A percentile compares a stretch with the other conserved stretches of the same genome.
phyloP scores from a whole-genome alignment of 129 eudicot genomes.

The carrot (Daucus carota) region DH1_v3.0 NC_030384.2:50466001-50466500 shows the following conservation, averaged over 20 bases:
- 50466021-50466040: conserved; percentile 36
- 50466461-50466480: conserved; percentile 6
- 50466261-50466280: conserved; percentile 71
- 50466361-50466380: not conserved
- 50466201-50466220: conserved; percentile 1
- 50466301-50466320: conserved; percentile 36
- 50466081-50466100: conserved; percentile 71
- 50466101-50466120: conserved; percentile 66
- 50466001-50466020: conserved; percentile 84
- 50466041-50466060: conserved; percentile 62
- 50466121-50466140: conserved; percentile 43
- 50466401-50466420: not conserved
- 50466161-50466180: conserved; percentile 65
- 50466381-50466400: not conserved
- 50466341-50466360: not conserved
- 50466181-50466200: conserved; percentile 31
- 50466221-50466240: conserved; percentile 62
- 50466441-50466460: not conserved
- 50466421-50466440: not conserved
- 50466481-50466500: not conserved
- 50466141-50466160: conserved; percentile 22
- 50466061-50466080: conserved; percentile 86
- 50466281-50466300: conserved; percentile 67
- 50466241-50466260: conserved; percentile 84
- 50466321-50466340: conserved; percentile 1